Conservation (phyloP, 441 rosid genomes). For the Erodium moschatum region DNA sequence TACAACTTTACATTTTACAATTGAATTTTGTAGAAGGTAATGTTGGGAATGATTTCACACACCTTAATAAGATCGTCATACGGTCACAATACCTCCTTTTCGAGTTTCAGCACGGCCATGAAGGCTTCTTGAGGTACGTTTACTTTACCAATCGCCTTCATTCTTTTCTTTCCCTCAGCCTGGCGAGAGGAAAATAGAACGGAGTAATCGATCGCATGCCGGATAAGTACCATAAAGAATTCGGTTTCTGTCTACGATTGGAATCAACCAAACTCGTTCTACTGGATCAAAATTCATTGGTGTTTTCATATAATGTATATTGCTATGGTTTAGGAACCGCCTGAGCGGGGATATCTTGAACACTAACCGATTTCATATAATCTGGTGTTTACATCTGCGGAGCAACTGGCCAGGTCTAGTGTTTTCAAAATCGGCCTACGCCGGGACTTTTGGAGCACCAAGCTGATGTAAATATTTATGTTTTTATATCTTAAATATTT, state of each 20-base stretch:
- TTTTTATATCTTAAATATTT: no score
- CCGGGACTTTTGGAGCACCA: no score
- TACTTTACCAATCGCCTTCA: slow-evolving; percentile 92
- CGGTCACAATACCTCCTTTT: slow-evolving; percentile 61
- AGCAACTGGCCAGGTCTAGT: no score
- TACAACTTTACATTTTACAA: background rate
- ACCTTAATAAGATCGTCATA: background rate
- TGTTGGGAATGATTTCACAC: background rate
- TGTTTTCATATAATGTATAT: background rate
- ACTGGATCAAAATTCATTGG: background rate
- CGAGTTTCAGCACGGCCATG: slow-evolving; percentile 96
- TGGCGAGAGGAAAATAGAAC: slow-evolving; percentile 20
- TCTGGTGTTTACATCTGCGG: no score
- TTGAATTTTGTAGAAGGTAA: background rate
- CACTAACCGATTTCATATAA: no score
- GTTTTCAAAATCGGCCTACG: no score
- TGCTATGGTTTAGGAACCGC: no score
- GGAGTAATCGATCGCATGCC: background rate
- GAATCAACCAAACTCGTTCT: background rate
- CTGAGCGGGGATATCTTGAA: no score
- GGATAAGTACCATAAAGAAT: background rate
- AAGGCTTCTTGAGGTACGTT: slow-evolving; percentile 99
- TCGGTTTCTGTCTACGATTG: background rate
- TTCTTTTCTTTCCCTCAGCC: slow-evolving; percentile 98
- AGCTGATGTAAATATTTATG: no score